phyloP scores from a whole-genome alignment of 2,329 filamentous ascomycete genomes.

The Ciborinia camelliae region DNA sequence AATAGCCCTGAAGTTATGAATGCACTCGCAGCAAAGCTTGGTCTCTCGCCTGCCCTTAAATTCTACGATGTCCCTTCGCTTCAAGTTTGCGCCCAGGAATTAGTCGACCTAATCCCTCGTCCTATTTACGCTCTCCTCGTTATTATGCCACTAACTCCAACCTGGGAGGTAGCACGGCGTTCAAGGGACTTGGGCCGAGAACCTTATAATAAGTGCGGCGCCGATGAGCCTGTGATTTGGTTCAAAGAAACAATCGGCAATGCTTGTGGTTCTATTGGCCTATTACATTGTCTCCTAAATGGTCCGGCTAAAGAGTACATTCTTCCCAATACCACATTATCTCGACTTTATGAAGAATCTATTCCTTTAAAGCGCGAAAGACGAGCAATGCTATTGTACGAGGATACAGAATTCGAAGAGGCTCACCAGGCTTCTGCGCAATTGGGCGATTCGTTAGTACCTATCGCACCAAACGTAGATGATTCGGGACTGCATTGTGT shows the following conservation, averaged over 20 bases:
- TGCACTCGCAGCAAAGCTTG: constrained; percentile 74
- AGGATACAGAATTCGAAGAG: constrained; percentile 68
- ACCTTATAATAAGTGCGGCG: constrained; percentile 67
- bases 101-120: constrained; percentile 82
- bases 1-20: constrained; percentile 86
- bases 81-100: constrained; percentile 76
- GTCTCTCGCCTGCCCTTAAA: constrained; percentile 70
- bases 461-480: constrained; percentile 61
- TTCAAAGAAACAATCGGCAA: constrained; percentile 94
- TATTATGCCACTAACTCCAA: constrained; percentile 79
- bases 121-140: constrained; percentile 86
- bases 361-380: constrained; percentile 62
- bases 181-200: constrained; percentile 64
- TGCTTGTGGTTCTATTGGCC: constrained; percentile 85
- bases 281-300: constrained; percentile 80
- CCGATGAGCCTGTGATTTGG: constrained; percentile 77
- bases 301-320: constrained; percentile 64
- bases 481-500: constrained; percentile 94
- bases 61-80: constrained; percentile 93
- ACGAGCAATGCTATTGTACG: constrained; percentile 73
- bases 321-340: constrained; percentile 59
- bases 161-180: constrained; percentile 73
- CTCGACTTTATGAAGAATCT: constrained; percentile 49
- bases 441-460: constrained; percentile 72
- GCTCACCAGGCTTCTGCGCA: constrained; percentile 77